Evolutionary conservation across 2,329 filamentous ascomycete species (phyloP).

Genomic region (Phialophora verrucosa): DNA sequence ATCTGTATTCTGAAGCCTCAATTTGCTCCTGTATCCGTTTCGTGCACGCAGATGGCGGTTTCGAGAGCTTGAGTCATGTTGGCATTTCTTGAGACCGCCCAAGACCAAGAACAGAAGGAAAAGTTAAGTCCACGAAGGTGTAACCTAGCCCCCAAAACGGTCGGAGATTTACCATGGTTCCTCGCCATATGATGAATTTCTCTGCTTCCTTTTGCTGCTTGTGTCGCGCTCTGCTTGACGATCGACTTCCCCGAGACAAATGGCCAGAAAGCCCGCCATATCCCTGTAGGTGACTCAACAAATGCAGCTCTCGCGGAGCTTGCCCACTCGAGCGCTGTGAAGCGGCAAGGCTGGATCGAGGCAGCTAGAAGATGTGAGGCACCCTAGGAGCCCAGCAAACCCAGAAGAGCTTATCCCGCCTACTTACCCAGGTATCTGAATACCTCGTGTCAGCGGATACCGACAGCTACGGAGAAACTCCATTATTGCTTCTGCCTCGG

Average conservation of each 20-base stretch:
- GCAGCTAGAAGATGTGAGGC: neutral
- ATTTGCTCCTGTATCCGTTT: neutral
- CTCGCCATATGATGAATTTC: neutral
- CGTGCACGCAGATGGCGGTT: neutral
- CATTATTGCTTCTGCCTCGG: neutral
- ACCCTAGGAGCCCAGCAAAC: neutral
- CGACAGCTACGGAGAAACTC: neutral
- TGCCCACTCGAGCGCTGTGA: neutral
- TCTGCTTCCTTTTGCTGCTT: neutral
- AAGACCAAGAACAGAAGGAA: neutral
- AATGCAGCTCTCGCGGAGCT: neutral
- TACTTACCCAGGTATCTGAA: neutral
- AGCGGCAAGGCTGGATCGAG: neutral
- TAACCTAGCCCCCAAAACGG: conserved; percentile 3
- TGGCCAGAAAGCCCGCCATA: neutral
- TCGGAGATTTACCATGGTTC: neutral
- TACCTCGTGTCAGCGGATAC: neutral
- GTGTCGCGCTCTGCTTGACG: neutral
- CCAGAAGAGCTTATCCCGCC: neutral
- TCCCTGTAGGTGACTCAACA: too few relatives aligned
- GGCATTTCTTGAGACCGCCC: too few relatives aligned
- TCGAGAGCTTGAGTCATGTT: neutral
- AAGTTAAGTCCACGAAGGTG: neutral
- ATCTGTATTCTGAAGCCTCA: neutral
- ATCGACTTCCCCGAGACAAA: conserved; percentile 2